phyloP scores from a whole-genome alignment of 768 basidiomycete species.

The Strobilomyces dryophilus region DNA sequence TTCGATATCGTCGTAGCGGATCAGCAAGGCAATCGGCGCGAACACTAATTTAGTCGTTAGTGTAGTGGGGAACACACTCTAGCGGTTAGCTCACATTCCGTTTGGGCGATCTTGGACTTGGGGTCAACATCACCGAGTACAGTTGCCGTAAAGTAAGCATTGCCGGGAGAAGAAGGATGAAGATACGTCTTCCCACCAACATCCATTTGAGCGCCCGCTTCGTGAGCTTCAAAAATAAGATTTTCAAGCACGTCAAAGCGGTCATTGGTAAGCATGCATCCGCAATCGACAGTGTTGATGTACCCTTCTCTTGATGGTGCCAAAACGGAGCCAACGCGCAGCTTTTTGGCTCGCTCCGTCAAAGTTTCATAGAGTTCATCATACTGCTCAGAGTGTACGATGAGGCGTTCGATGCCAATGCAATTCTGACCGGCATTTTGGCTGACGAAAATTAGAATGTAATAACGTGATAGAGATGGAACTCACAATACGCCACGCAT shows the following conservation, averaged over 20 bases:
- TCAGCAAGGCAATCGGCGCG: conserved; percentile 85
- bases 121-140: conserved; percentile 74
- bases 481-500: conserved; percentile 91
- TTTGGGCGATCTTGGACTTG: conserved; percentile 71
- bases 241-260: conserved; percentile 67
- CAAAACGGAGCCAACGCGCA: conserved; percentile 79
- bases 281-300: conserved; percentile 74
- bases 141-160: conserved; percentile 84
- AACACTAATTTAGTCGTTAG: conserved; percentile 61
- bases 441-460: conserved; percentile 37
- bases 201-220: conserved; percentile 59
- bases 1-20: conserved; percentile 78
- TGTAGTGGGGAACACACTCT: not conserved
- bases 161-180: conserved; percentile 67
- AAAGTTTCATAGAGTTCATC: conserved; percentile 69
- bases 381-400: conserved; percentile 78
- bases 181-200: conserved; percentile 62
- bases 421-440: conserved; percentile 96
- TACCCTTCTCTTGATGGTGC: conserved; percentile 63
- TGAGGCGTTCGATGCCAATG: conserved; percentile 91
- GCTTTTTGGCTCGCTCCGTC: conserved; percentile 53
- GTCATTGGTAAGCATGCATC: conserved; percentile 77
- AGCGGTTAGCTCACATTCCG: conserved; percentile 52
- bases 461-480: not conserved
- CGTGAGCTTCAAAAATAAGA: conserved; percentile 65